Percentiles rank a stretch among this genome's conserved stretches.
phyloP scores from a whole-genome alignment of 1,284 basidiomycete genomes.

The Leccinum subfulvum region DNA sequence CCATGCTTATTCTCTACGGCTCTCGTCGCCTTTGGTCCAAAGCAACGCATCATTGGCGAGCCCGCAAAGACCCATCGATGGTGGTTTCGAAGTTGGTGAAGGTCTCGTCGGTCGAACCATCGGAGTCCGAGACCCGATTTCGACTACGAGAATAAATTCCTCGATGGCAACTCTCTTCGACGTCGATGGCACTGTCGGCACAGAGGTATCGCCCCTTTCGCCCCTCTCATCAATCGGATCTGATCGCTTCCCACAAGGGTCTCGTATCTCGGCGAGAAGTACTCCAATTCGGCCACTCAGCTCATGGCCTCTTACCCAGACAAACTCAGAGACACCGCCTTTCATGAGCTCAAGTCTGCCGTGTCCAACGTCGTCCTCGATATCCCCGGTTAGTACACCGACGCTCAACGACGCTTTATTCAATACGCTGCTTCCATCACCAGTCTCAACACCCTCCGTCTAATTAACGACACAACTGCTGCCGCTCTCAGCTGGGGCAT shows the following conservation, averaged over 20 bases:
- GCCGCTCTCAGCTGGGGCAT: not conserved
- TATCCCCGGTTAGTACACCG: slow-evolving; percentile 93
- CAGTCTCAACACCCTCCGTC: not conserved
- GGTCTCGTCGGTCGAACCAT: slow-evolving; percentile 82
- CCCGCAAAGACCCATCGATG: slow-evolving; percentile 88
- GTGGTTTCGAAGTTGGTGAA: too few species aligned
- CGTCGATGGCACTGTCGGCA: slow-evolving; percentile 76
- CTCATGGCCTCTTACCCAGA: not conserved
- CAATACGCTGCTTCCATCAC: slow-evolving; percentile 81
- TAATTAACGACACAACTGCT: not conserved
- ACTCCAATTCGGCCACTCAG: not conserved
- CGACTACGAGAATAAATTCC: slow-evolving; percentile 76
- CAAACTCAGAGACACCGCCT: not conserved
- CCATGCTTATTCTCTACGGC: slow-evolving; percentile 40
- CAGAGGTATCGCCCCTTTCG: slow-evolving; percentile 58
- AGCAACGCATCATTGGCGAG: slow-evolving; percentile 88
- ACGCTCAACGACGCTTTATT: slow-evolving; percentile 77
- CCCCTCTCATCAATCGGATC: slow-evolving; percentile 5
- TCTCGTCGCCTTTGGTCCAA: slow-evolving; percentile 84
- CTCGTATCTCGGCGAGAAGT: slow-evolving; percentile 23
- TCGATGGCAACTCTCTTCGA: slow-evolving; percentile 82
- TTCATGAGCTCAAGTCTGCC: not conserved
- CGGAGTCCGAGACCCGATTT: slow-evolving; percentile 58
- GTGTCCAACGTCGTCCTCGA: slow-evolving; percentile 71
- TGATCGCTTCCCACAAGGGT: slow-evolving; percentile 52